phyloP scores from a whole-genome alignment of 2,329 filamentous ascomycete species.

The Tolypocladium sp. region DNA sequence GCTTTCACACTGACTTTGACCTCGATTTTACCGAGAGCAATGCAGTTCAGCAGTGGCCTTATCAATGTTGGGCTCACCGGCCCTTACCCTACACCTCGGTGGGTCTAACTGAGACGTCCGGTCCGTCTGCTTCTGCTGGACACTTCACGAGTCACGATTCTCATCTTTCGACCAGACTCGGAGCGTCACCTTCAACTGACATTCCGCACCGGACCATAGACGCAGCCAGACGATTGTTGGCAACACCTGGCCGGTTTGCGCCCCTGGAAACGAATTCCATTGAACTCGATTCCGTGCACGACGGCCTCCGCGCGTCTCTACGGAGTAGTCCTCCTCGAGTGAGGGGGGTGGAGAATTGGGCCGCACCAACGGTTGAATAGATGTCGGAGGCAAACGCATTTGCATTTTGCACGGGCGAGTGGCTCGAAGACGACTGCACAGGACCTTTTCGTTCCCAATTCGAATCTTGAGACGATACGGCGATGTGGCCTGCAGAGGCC shows the following conservation, averaged over 20 bases:
- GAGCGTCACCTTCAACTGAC: background rate
- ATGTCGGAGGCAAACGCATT: background rate
- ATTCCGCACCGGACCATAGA: background rate
- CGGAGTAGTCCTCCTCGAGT: background rate
- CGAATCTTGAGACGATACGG: background rate
- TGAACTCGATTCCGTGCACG: background rate
- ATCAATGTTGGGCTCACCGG: too few species aligned
- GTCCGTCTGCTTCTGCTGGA: too few species aligned
- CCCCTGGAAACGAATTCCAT: background rate
- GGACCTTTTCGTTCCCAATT: background rate
- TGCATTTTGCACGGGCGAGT: background rate
- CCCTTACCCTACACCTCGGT: too few species aligned
- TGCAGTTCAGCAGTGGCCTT: too few species aligned
- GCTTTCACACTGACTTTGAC: too few species aligned
- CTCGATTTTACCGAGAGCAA: too few species aligned
- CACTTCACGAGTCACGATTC: too few species aligned
- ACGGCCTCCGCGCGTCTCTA: background rate
- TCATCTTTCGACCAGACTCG: background rate
- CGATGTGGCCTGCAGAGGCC: background rate
- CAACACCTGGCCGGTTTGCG: background rate
- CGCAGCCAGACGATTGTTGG: background rate
- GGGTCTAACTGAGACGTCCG: too few species aligned
- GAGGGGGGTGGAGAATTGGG: background rate
- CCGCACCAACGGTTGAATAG: background rate
- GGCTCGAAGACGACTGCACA: background rate